Conservation (phyloP, 148 eudicot genomes). For the Vaccinium corymbosum region DNA sequence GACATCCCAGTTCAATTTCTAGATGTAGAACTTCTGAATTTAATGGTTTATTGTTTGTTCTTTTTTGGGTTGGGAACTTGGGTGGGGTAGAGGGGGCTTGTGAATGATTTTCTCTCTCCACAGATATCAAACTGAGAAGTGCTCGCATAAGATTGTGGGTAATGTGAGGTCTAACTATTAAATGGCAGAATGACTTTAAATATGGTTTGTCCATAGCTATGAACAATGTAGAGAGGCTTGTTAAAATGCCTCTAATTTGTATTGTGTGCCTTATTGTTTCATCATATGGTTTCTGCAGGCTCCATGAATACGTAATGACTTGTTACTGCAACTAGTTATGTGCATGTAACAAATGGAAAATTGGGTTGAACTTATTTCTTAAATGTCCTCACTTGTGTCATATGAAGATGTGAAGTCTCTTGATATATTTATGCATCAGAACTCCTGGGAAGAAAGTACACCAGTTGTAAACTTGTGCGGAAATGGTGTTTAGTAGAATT, state of each 20-base stretch:
- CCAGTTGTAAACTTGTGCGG: slow-evolving; percentile 20
- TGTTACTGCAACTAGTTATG: neutral
- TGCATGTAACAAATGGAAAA: slow-evolving; percentile 5
- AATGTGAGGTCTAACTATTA: neutral
- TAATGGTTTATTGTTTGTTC: neutral
- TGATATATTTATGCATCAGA: neutral
- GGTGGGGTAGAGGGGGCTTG: neutral
- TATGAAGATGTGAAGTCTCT: neutral
- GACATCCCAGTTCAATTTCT: neutral
- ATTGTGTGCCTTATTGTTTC: neutral
- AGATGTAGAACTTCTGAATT: neutral
- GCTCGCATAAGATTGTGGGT: neutral
- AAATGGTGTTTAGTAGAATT: slow-evolving; percentile 58
- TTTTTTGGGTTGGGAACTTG: neutral
- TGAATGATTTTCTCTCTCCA: neutral
- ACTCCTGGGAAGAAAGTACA: slow-evolving; percentile 12
- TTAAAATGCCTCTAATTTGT: neutral
- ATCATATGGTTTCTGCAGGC: slow-evolving; percentile 21
- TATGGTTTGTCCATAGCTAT: neutral
- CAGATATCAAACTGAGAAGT: neutral
- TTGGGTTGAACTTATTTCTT: neutral
- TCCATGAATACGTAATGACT: neutral
- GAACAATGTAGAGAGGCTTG: neutral
- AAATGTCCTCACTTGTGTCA: neutral
- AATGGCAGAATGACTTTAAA: neutral